Evolutionary conservation across 495 filamentous ascomycete species (phyloP).

Genomic region (Thermothielavioides terrestris): DNA sequence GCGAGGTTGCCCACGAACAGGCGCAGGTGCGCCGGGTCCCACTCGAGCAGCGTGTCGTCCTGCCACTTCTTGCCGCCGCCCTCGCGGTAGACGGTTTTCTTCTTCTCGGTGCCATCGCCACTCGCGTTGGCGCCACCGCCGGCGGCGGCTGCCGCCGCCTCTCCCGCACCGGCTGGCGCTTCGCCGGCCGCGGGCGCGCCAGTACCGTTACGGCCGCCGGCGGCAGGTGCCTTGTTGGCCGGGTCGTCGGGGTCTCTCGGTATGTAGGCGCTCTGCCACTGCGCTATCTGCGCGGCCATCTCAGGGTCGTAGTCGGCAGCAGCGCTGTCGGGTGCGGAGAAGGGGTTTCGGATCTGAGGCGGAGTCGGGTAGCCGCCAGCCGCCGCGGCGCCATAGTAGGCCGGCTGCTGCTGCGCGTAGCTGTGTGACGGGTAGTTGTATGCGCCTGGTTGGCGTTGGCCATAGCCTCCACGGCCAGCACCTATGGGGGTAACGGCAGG

Average conservation of each 20-base stretch:
- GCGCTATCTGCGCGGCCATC: slow-evolving; percentile 85
- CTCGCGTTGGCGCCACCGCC: slow-evolving; percentile 7
- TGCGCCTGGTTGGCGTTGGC: slow-evolving; percentile 26
- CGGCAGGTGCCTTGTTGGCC: slow-evolving; percentile 19
- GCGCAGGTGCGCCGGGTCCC: slow-evolving; percentile 92
- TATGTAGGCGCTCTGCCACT: slow-evolving; percentile 92
- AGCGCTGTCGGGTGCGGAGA: slow-evolving; percentile 53
- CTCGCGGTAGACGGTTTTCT: slow-evolving; percentile 71
- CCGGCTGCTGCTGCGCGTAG: slow-evolving; percentile 31
- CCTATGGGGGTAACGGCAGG: slow-evolving; percentile 23
- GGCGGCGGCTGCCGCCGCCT: slow-evolving; percentile 34
- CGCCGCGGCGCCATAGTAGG: slow-evolving; percentile 21
- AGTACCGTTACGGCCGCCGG: slow-evolving; percentile 13
- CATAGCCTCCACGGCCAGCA: slow-evolving; percentile 23
- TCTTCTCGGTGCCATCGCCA: slow-evolving; percentile 30
- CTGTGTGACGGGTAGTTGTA: slow-evolving; percentile 41
- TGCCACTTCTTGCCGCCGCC: slow-evolving; percentile 89
- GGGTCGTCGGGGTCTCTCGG: slow-evolving; percentile 40
- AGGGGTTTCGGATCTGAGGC: slow-evolving; percentile 80
- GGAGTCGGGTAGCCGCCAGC: slow-evolving; percentile 42
- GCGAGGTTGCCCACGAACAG: slow-evolving; percentile 95
- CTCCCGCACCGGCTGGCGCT: slow-evolving; percentile 22
- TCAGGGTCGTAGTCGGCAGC: slow-evolving; percentile 62
- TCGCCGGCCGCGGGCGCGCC: slow-evolving; percentile 18
- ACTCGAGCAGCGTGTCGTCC: slow-evolving; percentile 79